These are phyloP conservation scores for Pulveroboletus sp. DNA, from an alignment of 768 basidiomycete species.

Conservation along the genomic window DNA sequence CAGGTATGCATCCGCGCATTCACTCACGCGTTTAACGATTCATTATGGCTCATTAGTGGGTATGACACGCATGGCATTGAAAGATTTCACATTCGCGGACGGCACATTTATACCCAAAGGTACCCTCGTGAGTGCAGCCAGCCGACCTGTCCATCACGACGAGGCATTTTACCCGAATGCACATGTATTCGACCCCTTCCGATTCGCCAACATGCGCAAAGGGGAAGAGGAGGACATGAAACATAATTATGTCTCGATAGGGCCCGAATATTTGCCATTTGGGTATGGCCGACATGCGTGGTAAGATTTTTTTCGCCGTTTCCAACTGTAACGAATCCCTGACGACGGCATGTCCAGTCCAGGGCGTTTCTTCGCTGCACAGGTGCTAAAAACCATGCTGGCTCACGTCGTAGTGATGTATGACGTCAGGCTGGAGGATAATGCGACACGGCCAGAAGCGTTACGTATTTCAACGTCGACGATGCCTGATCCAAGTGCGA, in stretches of 20 bases:
- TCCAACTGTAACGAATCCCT: no score
- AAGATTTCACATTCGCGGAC: constrained; percentile 36
- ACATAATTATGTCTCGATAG: constrained; percentile 36
- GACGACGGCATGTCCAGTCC: constrained; percentile 4
- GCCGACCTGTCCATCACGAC: constrained; percentile 21
- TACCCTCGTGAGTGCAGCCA: constrained; percentile 19
- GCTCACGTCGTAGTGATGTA: constrained; percentile 39
- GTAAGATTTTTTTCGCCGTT: constrained; percentile 4
- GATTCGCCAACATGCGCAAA: constrained; percentile 40
- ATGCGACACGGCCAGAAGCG: neutral
- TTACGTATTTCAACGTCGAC: neutral
- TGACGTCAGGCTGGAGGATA: constrained; percentile 15
- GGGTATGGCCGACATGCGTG: constrained; percentile 33
- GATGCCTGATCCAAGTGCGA: neutral
- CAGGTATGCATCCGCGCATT: constrained; percentile 13
- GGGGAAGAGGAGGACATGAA: constrained; percentile 29
- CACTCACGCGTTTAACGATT: no score
- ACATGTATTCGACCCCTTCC: constrained; percentile 45
- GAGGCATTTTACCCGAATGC: constrained; percentile 31
- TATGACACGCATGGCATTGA: constrained; percentile 31
- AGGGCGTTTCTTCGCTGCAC: constrained; percentile 42
- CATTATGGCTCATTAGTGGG: constrained; percentile 12
- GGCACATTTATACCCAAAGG: constrained; percentile 37
- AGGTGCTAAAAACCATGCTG: constrained; percentile 45
- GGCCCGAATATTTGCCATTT: constrained; percentile 35